These are phyloP conservation scores for Sugiyamaella sp. DNA, from an alignment of 1,139 yeast genomes.

Conservation along the genomic window DNA sequence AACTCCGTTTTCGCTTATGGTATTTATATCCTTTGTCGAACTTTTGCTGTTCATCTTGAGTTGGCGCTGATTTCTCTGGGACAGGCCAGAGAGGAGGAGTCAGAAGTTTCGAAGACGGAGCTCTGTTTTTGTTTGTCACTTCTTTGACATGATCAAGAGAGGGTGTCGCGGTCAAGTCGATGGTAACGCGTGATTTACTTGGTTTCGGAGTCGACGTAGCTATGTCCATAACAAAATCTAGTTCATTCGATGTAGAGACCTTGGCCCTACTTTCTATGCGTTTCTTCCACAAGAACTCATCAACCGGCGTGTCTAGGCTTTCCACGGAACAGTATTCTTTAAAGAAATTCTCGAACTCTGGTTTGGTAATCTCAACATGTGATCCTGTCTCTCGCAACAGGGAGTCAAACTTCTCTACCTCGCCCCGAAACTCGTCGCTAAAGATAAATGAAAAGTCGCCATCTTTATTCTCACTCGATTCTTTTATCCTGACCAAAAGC, in stretches of 20 bases:
- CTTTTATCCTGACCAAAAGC: slow-evolving; percentile 2
- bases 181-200: neutral
- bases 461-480: slow-evolving; percentile 5
- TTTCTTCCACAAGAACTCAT: slow-evolving; percentile 1
- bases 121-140: neutral
- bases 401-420: neutral
- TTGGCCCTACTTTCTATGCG: neutral
- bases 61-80: neutral
- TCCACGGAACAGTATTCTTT: slow-evolving; percentile 11
- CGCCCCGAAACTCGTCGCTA: slow-evolving; percentile 11
- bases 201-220: slow-evolving; percentile 9
- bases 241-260: neutral
- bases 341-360: slow-evolving; percentile 11
- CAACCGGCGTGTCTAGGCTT: slow-evolving; percentile 1
- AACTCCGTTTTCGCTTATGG: slow-evolving; percentile 5
- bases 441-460: slow-evolving; percentile 11
- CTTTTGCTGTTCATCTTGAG: neutral
- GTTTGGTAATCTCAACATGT: slow-evolving; percentile 2
- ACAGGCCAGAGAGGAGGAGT: slow-evolving; percentile 8
- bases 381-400: neutral
- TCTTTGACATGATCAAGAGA: neutral
- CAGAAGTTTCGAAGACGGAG: neutral
- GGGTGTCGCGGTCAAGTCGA: neutral
- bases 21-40: neutral
- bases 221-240: neutral